A percentile compares a stretch with the other conserved stretches of the same genome.
Conservation (phyloP, 345 rosid genomes). For the Camelina sativa region DNA sequence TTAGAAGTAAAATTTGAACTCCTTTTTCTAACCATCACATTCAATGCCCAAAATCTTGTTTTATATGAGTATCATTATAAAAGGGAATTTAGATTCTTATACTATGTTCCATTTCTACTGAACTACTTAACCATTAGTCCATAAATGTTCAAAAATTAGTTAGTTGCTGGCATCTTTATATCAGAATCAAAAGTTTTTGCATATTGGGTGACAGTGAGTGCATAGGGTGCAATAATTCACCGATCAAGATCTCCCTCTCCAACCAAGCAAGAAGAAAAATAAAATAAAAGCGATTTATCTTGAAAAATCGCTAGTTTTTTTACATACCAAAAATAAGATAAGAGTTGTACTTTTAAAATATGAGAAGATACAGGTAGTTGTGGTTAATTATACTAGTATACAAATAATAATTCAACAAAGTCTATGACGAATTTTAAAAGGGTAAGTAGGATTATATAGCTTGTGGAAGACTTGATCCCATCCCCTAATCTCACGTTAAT, state of each 20-base stretch:
- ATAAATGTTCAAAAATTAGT: conserved; percentile 35
- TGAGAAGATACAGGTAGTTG: conserved; percentile 2
- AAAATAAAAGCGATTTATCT: neutral
- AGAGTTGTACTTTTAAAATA: neutral
- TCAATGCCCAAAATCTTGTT: conserved; percentile 32
- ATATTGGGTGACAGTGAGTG: conserved; percentile 1
- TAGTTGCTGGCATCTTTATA: conserved; percentile 33
- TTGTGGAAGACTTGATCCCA: conserved; percentile 43
- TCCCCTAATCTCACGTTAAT: conserved; percentile 46
- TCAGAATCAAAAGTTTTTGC: neutral
- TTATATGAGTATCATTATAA: conserved; percentile 14
- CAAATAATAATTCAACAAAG: conserved; percentile 22
- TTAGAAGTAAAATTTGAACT: conserved; percentile 15
- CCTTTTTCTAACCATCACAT: conserved; percentile 28
- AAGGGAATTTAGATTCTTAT: neutral
- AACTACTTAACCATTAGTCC: conserved; percentile 24
- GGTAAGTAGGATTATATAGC: conserved; percentile 21
- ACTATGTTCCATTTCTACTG: conserved; percentile 6
- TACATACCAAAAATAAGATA: neutral
- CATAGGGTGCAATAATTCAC: neutral
- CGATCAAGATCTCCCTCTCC: neutral
- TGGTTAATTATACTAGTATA: neutral
- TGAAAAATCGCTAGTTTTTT: neutral
- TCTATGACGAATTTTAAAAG: conserved; percentile 16
- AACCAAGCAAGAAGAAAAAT: neutral